phyloP scores from a whole-genome alignment of 169 alveolate genomes.

The Toxoplasma gondii region DNA sequence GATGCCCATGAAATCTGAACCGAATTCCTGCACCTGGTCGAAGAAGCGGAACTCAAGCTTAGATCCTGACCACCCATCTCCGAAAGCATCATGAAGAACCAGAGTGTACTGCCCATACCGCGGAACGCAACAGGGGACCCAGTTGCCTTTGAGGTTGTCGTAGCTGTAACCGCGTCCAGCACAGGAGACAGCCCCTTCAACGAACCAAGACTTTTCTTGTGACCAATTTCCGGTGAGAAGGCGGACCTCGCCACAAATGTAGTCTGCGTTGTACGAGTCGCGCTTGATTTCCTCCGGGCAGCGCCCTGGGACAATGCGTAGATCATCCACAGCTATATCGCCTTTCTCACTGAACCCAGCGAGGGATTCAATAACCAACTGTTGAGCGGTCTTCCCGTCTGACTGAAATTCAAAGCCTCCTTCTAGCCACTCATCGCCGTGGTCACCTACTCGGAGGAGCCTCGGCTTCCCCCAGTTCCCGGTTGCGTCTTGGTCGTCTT shows the following conservation, averaged over 20 bases:
- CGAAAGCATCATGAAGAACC: slow-evolving; percentile 73
- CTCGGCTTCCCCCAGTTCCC: slow-evolving; percentile 76
- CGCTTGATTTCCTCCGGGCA: slow-evolving; percentile 64
- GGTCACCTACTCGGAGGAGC: slow-evolving; percentile 76
- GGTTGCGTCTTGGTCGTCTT: slow-evolving; percentile 42
- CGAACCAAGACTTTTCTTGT: slow-evolving; percentile 76
- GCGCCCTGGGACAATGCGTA: slow-evolving; percentile 68
- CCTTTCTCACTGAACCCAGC: slow-evolving; percentile 76
- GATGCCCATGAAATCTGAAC: slow-evolving; percentile 68
- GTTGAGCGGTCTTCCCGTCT: slow-evolving; percentile 71
- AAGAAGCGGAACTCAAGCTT: slow-evolving; percentile 76
- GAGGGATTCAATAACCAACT: slow-evolving; percentile 73
- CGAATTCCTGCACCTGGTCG: slow-evolving; percentile 69
- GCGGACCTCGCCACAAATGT: slow-evolving; percentile 79
- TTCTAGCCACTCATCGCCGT: slow-evolving; percentile 75
- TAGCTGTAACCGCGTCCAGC: slow-evolving; percentile 76
- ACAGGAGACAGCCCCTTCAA: slow-evolving; percentile 78
- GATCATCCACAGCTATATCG: slow-evolving; percentile 76
- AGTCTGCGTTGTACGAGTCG: slow-evolving; percentile 51
- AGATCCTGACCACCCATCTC: slow-evolving; percentile 78
- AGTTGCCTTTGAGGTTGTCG: slow-evolving; percentile 60
- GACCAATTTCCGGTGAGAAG: slow-evolving; percentile 72
- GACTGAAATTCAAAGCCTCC: slow-evolving; percentile 75
- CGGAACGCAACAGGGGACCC: slow-evolving; percentile 81
- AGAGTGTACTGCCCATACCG: slow-evolving; percentile 76